These are phyloP conservation scores for Oryza meridionalis DNA, from an alignment of 176 grass and related monocot species.

Conservation along the genomic window DNA sequence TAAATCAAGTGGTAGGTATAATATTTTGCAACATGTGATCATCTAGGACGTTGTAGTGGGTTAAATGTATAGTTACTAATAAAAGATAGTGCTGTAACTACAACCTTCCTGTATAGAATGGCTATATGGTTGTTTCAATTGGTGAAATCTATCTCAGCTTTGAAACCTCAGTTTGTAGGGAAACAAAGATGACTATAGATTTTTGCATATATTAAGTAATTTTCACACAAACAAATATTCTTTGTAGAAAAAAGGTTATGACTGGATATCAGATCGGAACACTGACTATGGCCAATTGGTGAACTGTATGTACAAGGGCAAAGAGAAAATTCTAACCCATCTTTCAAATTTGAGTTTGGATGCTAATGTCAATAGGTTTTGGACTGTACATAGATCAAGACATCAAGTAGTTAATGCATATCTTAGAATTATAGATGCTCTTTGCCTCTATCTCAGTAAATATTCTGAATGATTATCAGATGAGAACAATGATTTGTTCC, in stretches of 20 bases:
- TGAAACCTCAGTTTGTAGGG: neutral
- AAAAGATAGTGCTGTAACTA: neutral
- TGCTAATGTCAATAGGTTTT: neutral
- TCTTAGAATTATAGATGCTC: too few relatives aligned
- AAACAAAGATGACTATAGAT: neutral
- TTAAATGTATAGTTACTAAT: neutral
- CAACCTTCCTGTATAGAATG: constrained; percentile 15
- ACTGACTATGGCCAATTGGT: neutral
- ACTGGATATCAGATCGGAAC: neutral
- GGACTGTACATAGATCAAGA: neutral
- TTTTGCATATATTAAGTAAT: constrained; percentile 8
- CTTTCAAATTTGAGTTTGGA: neutral
- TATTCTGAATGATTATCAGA: neutral
- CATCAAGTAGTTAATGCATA: neutral
- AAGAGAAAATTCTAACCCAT: neutral
- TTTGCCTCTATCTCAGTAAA: neutral
- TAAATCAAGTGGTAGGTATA: constrained; percentile 1
- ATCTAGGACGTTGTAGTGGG: neutral
- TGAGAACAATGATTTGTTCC: constrained; percentile 7
- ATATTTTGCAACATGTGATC: neutral
- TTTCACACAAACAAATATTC: neutral
- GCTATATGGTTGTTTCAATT: constrained; percentile 7
- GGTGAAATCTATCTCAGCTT: neutral
- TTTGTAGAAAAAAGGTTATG: neutral
- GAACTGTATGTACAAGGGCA: neutral